These are phyloP conservation scores for Osmanthus fragrans DNA, from an alignment of 257 asterid species.

Conservation along the genomic window DNA sequence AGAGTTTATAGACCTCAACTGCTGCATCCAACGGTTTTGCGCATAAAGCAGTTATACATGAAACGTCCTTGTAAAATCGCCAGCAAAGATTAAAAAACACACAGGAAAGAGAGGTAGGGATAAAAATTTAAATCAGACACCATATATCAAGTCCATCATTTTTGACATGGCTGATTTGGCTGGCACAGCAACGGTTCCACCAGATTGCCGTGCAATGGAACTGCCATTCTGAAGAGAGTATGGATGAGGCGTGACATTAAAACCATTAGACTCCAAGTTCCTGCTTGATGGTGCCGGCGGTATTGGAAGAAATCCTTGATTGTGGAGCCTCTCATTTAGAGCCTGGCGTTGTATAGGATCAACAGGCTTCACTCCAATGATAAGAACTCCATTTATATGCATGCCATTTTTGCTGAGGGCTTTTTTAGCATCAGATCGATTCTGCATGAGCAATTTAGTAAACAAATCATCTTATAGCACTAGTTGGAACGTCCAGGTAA, in stretches of 20 bases:
- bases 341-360: conserved; percentile 82
- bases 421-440: conserved; percentile 79
- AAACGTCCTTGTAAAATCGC: neutral
- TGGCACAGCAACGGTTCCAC: neutral
- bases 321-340: conserved; percentile 70
- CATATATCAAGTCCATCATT: neutral
- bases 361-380: conserved; percentile 86
- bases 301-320: conserved; percentile 78
- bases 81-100: neutral
- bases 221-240: conserved; percentile 63
- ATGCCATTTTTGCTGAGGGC: conserved; percentile 84
- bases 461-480: conserved; percentile 2
- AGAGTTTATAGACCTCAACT: neutral
- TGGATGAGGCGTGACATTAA: conserved; percentile 61
- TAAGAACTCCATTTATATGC: conserved; percentile 85
- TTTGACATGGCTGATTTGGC: neutral
- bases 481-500: neutral
- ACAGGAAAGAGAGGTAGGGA: neutral
- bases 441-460: conserved; percentile 43
- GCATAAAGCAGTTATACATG: neutral
- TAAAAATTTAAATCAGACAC: neutral
- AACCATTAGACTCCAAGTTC: conserved; percentile 47
- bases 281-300: conserved; percentile 60
- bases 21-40: neutral
- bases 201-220: neutral